phyloP scores from a whole-genome alignment of 768 basidiomycete species.

The Leccinum rimulosum region DNA sequence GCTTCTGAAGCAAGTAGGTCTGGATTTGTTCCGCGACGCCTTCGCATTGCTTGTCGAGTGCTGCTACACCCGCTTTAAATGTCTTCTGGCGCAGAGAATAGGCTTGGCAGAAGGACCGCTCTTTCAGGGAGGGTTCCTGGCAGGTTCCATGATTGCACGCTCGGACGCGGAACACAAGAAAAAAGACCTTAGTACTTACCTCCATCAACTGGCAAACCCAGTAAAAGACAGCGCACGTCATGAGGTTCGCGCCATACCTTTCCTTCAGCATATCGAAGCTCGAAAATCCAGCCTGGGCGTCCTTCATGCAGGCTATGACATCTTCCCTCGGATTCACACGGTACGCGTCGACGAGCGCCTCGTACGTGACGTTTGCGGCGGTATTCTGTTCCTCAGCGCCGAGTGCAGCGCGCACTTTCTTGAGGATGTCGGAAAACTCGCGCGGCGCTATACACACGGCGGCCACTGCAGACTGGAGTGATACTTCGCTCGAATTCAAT shows the following conservation, averaged over 20 bases:
- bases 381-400: not conserved
- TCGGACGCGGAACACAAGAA: not conserved
- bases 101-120: constrained; percentile 16
- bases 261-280: constrained; percentile 14
- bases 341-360: constrained; percentile 31
- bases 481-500: constrained; percentile 29
- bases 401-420: constrained; percentile 21
- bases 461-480: constrained; percentile 24
- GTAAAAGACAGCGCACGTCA: constrained; percentile 42
- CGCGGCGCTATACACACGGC: constrained; percentile 23
- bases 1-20: constrained; percentile 6
- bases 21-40: constrained; percentile 25
- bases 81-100: constrained; percentile 14
- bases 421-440: constrained; percentile 25
- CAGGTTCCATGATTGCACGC: not conserved
- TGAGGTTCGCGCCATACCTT: constrained; percentile 17
- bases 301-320: constrained; percentile 33
- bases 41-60: constrained; percentile 28
- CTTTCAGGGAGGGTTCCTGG: constrained; percentile 25
- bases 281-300: constrained; percentile 30
- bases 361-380: constrained; percentile 24
- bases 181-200: constrained; percentile 22
- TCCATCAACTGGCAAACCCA: constrained; percentile 44
- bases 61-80: constrained; percentile 20
- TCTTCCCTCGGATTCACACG: constrained; percentile 12